A percentile compares a stretch with the other conserved stretches of the same genome.
Conservation (phyloP, 768 basidiomycete species). For the Boletus edulis region DNA sequence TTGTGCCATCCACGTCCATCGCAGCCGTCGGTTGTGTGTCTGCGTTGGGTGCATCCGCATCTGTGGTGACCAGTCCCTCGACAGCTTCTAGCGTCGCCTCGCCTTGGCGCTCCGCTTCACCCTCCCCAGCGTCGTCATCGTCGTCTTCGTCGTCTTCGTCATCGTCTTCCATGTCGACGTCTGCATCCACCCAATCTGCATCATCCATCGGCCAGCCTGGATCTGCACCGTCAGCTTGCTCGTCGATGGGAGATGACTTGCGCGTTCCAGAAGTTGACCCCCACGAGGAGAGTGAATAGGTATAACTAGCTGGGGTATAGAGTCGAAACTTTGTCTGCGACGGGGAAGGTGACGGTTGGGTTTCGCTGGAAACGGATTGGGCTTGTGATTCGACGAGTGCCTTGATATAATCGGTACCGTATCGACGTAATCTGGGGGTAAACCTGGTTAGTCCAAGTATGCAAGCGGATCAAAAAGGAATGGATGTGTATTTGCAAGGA, state of each 20-base stretch:
- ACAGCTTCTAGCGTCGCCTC: slow-evolving; percentile 18
- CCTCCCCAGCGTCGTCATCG: slow-evolving; percentile 22
- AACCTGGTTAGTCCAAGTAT: slow-evolving; percentile 6
- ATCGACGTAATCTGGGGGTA: slow-evolving; percentile 34
- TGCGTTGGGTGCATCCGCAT: not conserved
- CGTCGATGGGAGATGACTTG: slow-evolving; percentile 15
- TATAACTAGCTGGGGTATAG: slow-evolving; percentile 34
- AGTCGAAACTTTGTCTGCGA: slow-evolving; percentile 29
- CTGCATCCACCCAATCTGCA: slow-evolving; percentile 24
- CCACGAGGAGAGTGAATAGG: slow-evolving; percentile 25
- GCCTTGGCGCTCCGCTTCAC: slow-evolving; percentile 9
- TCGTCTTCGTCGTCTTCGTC: slow-evolving; percentile 33
- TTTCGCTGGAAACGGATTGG: slow-evolving; percentile 1
- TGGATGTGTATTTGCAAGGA: slow-evolving; percentile 1
- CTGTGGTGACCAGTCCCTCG: slow-evolving; percentile 7
- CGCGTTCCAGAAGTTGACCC: slow-evolving; percentile 5
- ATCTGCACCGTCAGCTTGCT: slow-evolving; percentile 20
- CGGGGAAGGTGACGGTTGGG: not conserved
- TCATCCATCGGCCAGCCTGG: slow-evolving; percentile 22
- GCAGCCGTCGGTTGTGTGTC: not conserved
- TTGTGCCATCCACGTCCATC: slow-evolving; percentile 4
- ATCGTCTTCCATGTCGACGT: slow-evolving; percentile 32
- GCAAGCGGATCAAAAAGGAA: slow-evolving; percentile 6
- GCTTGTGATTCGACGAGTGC: slow-evolving; percentile 31
- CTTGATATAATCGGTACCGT: slow-evolving; percentile 33